Evolutionary conservation across 371 early-diverging fungal species (phyloP).

Genomic region (Mortierella sp.): DNA sequence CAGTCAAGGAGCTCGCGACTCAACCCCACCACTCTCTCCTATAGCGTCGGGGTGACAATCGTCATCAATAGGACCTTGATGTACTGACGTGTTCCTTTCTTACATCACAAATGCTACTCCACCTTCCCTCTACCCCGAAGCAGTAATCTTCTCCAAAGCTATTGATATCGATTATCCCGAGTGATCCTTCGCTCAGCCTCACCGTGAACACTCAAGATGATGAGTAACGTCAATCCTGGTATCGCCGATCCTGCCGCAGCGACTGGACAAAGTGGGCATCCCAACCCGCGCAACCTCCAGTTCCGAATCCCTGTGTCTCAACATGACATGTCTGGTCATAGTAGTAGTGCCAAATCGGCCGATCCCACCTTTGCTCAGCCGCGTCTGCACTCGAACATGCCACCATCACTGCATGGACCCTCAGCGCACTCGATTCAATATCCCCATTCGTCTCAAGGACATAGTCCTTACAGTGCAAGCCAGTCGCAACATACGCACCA

Average conservation of each 20-base stretch:
- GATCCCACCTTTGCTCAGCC: constrained; percentile 1
- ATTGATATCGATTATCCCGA: too few relatives aligned
- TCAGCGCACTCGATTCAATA: constrained; percentile 11
- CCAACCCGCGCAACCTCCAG: constrained; percentile 28
- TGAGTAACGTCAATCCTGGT: constrained; percentile 25
- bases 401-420: constrained; percentile 2
- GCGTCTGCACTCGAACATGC: background rate
- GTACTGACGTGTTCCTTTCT: too few relatives aligned
- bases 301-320: constrained; percentile 24
- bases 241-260: constrained; percentile 5
- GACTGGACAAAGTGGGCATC: constrained; percentile 17
- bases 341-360: constrained; percentile 8
- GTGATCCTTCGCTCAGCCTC: too few relatives aligned
- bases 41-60: too few relatives aligned
- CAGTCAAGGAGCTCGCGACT: too few relatives aligned
- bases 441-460: constrained; percentile 13
- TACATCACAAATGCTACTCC: too few relatives aligned
- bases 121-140: too few relatives aligned
- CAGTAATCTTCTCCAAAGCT: too few relatives aligned
- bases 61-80: too few relatives aligned
- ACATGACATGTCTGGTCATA: constrained; percentile 12
- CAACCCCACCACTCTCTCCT: too few relatives aligned
- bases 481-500: constrained; percentile 12
- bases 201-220: constrained; percentile 6
- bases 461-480: constrained; percentile 6